A percentile compares a stretch with the other conserved stretches of the same genome.
Evolutionary conservation across 352 stramenopile species (phyloP).

Genomic region (Blastocystis sp.): DNA sequence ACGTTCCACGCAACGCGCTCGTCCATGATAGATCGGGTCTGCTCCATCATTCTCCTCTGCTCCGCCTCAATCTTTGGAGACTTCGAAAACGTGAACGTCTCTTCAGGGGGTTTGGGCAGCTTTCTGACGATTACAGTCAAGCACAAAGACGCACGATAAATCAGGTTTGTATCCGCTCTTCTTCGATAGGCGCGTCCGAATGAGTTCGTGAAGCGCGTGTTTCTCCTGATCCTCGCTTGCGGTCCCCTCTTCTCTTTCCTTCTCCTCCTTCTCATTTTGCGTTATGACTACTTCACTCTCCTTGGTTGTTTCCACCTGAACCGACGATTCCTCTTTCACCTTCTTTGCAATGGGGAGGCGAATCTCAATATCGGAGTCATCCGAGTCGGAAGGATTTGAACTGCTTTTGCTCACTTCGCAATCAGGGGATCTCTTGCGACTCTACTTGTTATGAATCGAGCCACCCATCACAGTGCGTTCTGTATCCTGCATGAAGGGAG

Average conservation of each 20-base stretch:
- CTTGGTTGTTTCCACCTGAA: too few relatives aligned
- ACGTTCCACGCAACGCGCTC: constrained; percentile 46
- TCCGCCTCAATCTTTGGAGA: neutral
- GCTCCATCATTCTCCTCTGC: neutral
- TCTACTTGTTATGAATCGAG: too few relatives aligned
- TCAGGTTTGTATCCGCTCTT: constrained; percentile 40
- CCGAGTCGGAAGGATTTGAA: neutral
- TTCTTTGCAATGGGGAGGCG: neutral
- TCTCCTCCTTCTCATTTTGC: neutral
- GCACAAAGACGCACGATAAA: constrained; percentile 5
- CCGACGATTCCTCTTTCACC: neutral
- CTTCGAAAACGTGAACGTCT: neutral
- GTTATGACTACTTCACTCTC: neutral
- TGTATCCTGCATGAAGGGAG: too few relatives aligned
- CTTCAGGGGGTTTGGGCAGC: constrained; percentile 60
- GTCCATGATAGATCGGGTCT: constrained; percentile 31
- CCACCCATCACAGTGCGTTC: too few relatives aligned
- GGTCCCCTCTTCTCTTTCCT: neutral
- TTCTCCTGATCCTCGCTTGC: neutral
- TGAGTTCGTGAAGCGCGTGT: neutral
- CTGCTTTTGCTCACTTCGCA: neutral
- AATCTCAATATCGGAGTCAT: constrained; percentile 44
- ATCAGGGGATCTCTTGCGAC: too few relatives aligned
- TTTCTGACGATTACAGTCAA: constrained; percentile 3
- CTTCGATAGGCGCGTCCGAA: constrained; percentile 15